Evolutionary conservation across 768 basidiomycete genomes (phyloP).

Genomic region (Suillus variegatus): DNA sequence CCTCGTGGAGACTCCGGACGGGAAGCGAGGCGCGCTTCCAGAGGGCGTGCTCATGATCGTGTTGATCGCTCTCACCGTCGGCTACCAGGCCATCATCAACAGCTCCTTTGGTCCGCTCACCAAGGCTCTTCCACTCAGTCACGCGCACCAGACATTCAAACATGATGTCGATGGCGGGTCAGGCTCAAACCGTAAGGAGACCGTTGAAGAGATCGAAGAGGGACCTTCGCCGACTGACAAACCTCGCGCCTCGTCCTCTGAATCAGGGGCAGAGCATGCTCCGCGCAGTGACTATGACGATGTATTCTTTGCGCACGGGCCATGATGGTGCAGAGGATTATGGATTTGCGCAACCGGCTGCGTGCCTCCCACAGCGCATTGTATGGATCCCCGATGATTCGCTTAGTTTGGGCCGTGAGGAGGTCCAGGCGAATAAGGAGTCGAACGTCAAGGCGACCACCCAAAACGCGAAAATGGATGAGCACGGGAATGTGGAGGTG

Average conservation of each 20-base stretch:
- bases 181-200: slow-evolving; percentile 18
- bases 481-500: slow-evolving; percentile 53
- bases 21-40: slow-evolving; percentile 57
- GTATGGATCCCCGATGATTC: slow-evolving; percentile 86
- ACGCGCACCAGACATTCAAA: slow-evolving; percentile 69
- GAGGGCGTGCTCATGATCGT: slow-evolving; percentile 86
- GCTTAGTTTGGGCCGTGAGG: slow-evolving; percentile 61
- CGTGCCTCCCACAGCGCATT: slow-evolving; percentile 66
- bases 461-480: slow-evolving; percentile 58
- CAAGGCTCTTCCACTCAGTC: slow-evolving; percentile 71
- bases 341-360: slow-evolving; percentile 89
- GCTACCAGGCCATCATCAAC: slow-evolving; percentile 73
- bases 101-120: slow-evolving; percentile 82
- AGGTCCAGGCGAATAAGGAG: slow-evolving; percentile 55
- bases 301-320: slow-evolving; percentile 24
- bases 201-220: slow-evolving; percentile 15
- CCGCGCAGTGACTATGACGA: slow-evolving; percentile 18
- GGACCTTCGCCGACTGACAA: slow-evolving; percentile 12
- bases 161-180: slow-evolving; percentile 17
- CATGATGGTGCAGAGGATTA: slow-evolving; percentile 41
- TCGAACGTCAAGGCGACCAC: slow-evolving; percentile 53
- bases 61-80: slow-evolving; percentile 75
- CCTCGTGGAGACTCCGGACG: slow-evolving; percentile 62
- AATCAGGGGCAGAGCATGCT: slow-evolving; percentile 7
- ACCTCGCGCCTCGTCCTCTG: not conserved